These are phyloP conservation scores for Scytalidium sp. DNA, from an alignment of 2,329 filamentous ascomycete species.

Conservation along the genomic window DNA sequence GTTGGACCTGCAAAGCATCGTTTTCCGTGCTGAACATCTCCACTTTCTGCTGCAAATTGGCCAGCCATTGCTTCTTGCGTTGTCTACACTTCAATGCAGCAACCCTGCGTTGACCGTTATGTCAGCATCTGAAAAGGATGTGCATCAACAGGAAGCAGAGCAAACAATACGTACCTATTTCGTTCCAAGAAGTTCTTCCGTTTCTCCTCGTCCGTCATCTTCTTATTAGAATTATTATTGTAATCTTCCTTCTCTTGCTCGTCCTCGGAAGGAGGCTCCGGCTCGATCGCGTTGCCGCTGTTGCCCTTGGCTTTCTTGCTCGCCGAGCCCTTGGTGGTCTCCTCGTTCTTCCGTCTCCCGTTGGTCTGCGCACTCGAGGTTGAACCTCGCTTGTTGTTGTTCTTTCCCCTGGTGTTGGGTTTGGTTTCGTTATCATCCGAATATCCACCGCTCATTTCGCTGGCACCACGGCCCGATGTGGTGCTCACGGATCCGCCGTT, in stretches of 20 bases:
- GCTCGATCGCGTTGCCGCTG: slow-evolving; percentile 32
- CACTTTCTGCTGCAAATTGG: slow-evolving; percentile 90
- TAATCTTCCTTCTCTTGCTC: slow-evolving; percentile 46
- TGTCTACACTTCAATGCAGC: slow-evolving; percentile 96
- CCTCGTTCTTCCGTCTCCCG: slow-evolving; percentile 76
- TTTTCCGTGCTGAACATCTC: slow-evolving; percentile 92
- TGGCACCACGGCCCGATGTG: slow-evolving; percentile 49
- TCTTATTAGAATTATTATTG: slow-evolving; percentile 62
- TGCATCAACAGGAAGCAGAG: not conserved
- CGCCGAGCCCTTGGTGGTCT: slow-evolving; percentile 59
- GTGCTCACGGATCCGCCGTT: slow-evolving; percentile 38
- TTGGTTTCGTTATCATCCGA: slow-evolving; percentile 74
- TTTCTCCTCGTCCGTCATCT: slow-evolving; percentile 99
- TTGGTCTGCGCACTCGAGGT: slow-evolving; percentile 46
- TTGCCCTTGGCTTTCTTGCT: slow-evolving; percentile 72
- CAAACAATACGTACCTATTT: slow-evolving; percentile 67
- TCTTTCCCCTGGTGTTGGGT: slow-evolving; percentile 59
- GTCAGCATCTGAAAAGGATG: slow-evolving; percentile 18
- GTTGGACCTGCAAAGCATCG: slow-evolving; percentile 78
- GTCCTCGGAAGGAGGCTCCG: slow-evolving; percentile 30
- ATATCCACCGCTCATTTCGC: slow-evolving; percentile 65
- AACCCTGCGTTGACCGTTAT: slow-evolving; percentile 56
- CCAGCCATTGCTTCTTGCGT: slow-evolving; percentile 98
- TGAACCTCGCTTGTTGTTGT: slow-evolving; percentile 65
- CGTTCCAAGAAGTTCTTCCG: slow-evolving; percentile 95